These are phyloP conservation scores for Geotrichum candidum DNA, from an alignment of 1,139 yeast species.

Conservation along the genomic window DNA sequence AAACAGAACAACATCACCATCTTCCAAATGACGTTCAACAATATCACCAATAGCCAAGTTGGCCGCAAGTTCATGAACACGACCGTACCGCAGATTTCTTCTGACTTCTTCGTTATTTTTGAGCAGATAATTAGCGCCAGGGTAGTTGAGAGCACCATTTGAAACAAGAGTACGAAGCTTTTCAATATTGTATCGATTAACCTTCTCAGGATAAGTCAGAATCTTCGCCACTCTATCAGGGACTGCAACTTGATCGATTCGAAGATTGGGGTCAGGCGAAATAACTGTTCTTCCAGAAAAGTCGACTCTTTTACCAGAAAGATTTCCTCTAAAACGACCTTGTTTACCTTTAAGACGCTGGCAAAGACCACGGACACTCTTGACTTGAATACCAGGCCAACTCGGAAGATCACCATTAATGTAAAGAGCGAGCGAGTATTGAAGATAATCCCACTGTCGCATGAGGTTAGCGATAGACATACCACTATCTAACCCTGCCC, in stretches of 20 bases:
- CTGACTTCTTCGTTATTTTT: conserved; percentile 81
- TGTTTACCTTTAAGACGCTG: conserved; percentile 97
- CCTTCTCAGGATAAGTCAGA: conserved; percentile 91
- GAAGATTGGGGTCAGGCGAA: conserved; percentile 95
- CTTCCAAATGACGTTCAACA: conserved; percentile 96
- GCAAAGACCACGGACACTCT: conserved; percentile 93
- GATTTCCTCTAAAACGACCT: conserved; percentile 96
- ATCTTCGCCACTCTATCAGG: conserved; percentile 96
- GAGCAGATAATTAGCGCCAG: conserved; percentile 91
- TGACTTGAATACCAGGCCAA: conserved; percentile 46
- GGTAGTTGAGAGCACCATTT: conserved; percentile 85
- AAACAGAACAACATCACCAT: conserved; percentile 91
- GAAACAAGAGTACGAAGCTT: conserved; percentile 67
- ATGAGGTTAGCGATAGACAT: conserved; percentile 84
- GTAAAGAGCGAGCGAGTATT: conserved; percentile 92
- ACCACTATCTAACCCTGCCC: conserved; percentile 93
- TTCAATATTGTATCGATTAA: conserved; percentile 77
- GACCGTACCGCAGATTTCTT: conserved; percentile 85
- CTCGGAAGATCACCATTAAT: conserved; percentile 83
- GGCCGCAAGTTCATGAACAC: conserved; percentile 69
- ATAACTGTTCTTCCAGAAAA: conserved; percentile 97
- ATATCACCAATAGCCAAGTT: conserved; percentile 80
- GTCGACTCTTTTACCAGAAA: conserved; percentile 98
- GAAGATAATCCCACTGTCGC: conserved; percentile 99
- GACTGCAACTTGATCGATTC: conserved; percentile 95